Percentiles rank a stretch among this genome's conserved stretches.
phyloP scores from a whole-genome alignment of 2,329 filamentous ascomycete species.

The Exophiala sp. region DNA sequence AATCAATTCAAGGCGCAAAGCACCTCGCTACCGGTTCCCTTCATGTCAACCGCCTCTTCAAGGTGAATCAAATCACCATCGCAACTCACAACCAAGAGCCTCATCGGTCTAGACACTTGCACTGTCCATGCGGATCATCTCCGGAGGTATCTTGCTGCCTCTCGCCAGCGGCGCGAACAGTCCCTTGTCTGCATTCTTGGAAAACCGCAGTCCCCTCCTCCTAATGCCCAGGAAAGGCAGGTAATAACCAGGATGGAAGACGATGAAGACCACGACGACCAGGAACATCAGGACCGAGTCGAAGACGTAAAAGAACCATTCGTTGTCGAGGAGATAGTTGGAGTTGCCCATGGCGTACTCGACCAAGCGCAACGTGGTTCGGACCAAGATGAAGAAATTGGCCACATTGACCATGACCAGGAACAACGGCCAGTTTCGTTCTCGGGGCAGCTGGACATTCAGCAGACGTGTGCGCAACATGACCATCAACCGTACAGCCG shows the following conservation, averaged over 20 bases:
- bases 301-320: slow-evolving; percentile 24
- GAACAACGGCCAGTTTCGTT: slow-evolving; percentile 21
- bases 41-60: no score
- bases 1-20: no score
- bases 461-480: slow-evolving; percentile 11
- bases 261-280: slow-evolving; percentile 15
- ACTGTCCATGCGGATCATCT: neutral
- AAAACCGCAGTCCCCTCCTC: slow-evolving; percentile 17
- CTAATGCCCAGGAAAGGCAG: slow-evolving; percentile 20
- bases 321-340: slow-evolving; percentile 21
- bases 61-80: no score
- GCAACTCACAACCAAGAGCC: no score
- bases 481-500: slow-evolving; percentile 35
- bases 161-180: slow-evolving; percentile 11
- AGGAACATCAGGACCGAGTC: slow-evolving; percentile 20
- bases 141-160: slow-evolving; percentile 9
- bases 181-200: slow-evolving; percentile 17
- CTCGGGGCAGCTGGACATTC: slow-evolving; percentile 11
- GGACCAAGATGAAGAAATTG: slow-evolving; percentile 19
- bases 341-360: slow-evolving; percentile 16
- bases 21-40: no score
- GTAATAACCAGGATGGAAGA: slow-evolving; percentile 21
- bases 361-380: slow-evolving; percentile 17
- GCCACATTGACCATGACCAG: slow-evolving; percentile 19
- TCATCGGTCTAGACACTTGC: neutral